Evolutionary conservation across 2,329 filamentous ascomycete genomes (phyloP), one percentile per base, ranked within the genome.

Genomic region (Hypomyces rosellus): DNA sequence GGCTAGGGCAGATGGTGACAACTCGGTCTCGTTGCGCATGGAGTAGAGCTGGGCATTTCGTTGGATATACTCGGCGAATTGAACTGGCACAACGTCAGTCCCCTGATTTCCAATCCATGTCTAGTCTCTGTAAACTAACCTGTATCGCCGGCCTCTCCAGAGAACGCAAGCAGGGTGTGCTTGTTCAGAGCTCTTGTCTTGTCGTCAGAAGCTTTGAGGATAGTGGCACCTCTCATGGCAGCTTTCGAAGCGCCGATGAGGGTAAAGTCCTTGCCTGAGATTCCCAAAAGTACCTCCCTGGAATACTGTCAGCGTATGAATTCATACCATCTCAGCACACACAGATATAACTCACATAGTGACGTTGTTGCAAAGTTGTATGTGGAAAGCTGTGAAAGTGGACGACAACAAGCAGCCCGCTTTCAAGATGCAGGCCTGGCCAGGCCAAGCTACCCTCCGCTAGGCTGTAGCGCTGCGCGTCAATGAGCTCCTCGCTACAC

Each of bases 1-100:
- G 55, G 91, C 89, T 50, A 96, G 85, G 37, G 89, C 93, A 34
- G 86, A 85, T 9, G 93, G 92, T 41, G 89, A 89, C 54, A 99
- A 83, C 64, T 96, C 89, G 66, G 87, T 87, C 71, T 90, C 88
- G 70, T 97, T 97, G 66, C 95, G 89, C 91, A 97, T 99, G 60
- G 88, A 90, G 76, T 99, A 99, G 66, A 99, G 86, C 74, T 96
- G 89, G 57, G 93, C 85, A 72, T 99, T 99, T 68, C 92, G 91
- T 81, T 97, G 91, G 70, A 99, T 95, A 75, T 92, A 99, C 75
- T 99, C 93, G 69, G 95, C 89, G 70, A 99, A 99, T 85, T 99
- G 92, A 56, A 97, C 91, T 96, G 67, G 34, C n/a, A 12, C 34
- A 25, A 36, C 18, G 57, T 68, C 46, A 68, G 59, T 55, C 50